Conservation (phyloP, 2,329 filamentous ascomycete species). For the Ophioceras dolichostomum region DNA sequence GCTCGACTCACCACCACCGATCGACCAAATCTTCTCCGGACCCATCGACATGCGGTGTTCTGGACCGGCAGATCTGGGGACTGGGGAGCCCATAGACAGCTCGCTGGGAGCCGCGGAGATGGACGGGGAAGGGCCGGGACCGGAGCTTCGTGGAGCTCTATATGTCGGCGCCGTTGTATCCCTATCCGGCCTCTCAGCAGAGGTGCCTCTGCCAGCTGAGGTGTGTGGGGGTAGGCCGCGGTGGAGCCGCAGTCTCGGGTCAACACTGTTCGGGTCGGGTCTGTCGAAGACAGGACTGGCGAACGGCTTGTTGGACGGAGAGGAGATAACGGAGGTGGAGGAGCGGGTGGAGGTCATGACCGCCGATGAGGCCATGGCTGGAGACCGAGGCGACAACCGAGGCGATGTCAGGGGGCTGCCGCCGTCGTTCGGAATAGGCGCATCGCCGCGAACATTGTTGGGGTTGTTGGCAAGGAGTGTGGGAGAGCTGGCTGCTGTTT, state of each 20-base stretch:
- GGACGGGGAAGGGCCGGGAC: too few species aligned
- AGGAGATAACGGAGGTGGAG: not conserved
- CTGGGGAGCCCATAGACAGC: too few species aligned
- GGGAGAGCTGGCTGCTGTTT: not conserved
- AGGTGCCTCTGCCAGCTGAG: not conserved
- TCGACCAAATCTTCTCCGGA: conserved; percentile 52
- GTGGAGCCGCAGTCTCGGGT: not conserved
- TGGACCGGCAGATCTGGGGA: too few species aligned
- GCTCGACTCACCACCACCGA: conserved; percentile 36
- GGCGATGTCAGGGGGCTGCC: not conserved
- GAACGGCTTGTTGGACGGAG: not conserved
- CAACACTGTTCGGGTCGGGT: not conserved
- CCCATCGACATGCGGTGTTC: conserved; percentile 30
- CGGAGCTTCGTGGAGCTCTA: not conserved
- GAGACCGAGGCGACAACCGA: not conserved
- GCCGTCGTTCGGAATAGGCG: not conserved
- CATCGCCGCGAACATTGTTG: conserved; percentile 1
- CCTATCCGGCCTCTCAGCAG: not conserved
- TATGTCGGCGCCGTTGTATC: too few species aligned
- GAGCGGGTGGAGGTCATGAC: not conserved
- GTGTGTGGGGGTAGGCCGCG: conserved; percentile 1
- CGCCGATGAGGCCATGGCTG: conserved; percentile 2
- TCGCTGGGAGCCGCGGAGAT: too few species aligned
- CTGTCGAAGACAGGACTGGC: not conserved
- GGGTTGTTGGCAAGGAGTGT: not conserved